Percentiles rank a stretch among this genome's conserved stretches.
Evolutionary conservation across 1,139 yeast species (phyloP).

Genomic region (Hansenula sp.): DNA sequence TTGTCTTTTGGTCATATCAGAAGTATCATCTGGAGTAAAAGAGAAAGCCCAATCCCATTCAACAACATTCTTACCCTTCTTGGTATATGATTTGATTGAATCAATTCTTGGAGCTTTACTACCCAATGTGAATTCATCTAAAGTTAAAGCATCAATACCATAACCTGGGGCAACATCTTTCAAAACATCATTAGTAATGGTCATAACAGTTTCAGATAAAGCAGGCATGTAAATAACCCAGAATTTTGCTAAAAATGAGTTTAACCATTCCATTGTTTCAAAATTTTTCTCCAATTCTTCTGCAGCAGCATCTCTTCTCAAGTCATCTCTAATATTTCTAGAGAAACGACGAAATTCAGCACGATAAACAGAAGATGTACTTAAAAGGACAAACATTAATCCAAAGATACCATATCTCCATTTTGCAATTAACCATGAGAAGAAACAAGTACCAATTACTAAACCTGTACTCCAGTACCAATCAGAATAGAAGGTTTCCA

Average conservation of each 20-base stretch:
- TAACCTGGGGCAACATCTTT: slow-evolving; percentile 76
- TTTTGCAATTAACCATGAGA: slow-evolving; percentile 59
- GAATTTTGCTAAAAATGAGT: slow-evolving; percentile 68
- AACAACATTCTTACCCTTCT: slow-evolving; percentile 57
- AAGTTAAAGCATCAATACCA: slow-evolving; percentile 67
- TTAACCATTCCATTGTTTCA: slow-evolving; percentile 80
- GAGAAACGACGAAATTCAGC: slow-evolving; percentile 70
- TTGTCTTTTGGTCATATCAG: slow-evolving; percentile 75
- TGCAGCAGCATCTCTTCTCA: slow-evolving; percentile 54
- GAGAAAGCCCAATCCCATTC: slow-evolving; percentile 85
- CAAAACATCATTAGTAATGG: slow-evolving; percentile 58
- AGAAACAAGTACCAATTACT: slow-evolving; percentile 66
- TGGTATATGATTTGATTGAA: slow-evolving; percentile 66
- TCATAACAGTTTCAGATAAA: slow-evolving; percentile 68
- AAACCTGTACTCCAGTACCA: slow-evolving; percentile 66
- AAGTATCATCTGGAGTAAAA: slow-evolving; percentile 76
- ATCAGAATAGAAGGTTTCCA: slow-evolving; percentile 67
- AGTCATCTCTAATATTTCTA: slow-evolving; percentile 68
- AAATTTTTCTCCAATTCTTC: slow-evolving; percentile 56
- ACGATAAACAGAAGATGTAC: slow-evolving; percentile 62
- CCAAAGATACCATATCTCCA: slow-evolving; percentile 54
- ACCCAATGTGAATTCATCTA: slow-evolving; percentile 77
- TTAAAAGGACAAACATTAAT: slow-evolving; percentile 51
- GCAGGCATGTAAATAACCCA: slow-evolving; percentile 90
- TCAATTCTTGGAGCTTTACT: slow-evolving; percentile 74